Percentiles rank a stretch among this genome's conserved stretches.
Evolutionary conservation across 2,329 filamentous ascomycete species (phyloP).

Genomic region (Dactylellina leptospora): DNA sequence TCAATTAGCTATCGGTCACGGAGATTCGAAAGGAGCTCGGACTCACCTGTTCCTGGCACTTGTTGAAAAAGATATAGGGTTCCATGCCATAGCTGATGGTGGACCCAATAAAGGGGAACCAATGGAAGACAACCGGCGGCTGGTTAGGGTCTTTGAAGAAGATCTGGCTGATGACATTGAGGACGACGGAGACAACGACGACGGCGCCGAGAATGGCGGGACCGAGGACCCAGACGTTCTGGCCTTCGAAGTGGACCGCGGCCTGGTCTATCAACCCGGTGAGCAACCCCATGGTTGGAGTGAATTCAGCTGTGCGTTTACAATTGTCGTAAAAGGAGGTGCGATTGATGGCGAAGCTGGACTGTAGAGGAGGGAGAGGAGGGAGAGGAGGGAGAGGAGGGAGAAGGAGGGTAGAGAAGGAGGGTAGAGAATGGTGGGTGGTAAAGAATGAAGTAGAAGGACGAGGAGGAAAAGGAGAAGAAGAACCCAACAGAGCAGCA

Average conservation of each 20-base stretch:
- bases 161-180: conserved; percentile 84
- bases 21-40: background rate
- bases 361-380: conserved; percentile 6
- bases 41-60: conserved; percentile 75
- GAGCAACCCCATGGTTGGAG: conserved; percentile 37
- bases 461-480: conserved; percentile 1
- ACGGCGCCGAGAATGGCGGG: conserved; percentile 35
- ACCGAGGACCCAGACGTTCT: conserved; percentile 41
- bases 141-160: conserved; percentile 84
- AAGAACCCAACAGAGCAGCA: conserved; percentile 7
- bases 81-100: conserved; percentile 96
- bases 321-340: conserved; percentile 8
- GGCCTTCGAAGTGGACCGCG: conserved; percentile 45
- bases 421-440: background rate
- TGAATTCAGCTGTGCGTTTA: background rate
- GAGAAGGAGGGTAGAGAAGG: conserved; percentile 8
- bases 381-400: conserved; percentile 2
- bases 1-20: background rate
- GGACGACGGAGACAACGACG: conserved; percentile 65
- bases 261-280: conserved; percentile 42
- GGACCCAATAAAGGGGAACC: conserved; percentile 84
- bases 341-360: too few relatives aligned
- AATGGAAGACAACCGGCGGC: conserved; percentile 82
- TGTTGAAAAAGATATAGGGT: conserved; percentile 83
- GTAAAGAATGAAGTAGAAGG: background rate